phyloP scores from a whole-genome alignment of 1,139 yeast genomes.

The Scheffersomyces quercinus region DNA sequence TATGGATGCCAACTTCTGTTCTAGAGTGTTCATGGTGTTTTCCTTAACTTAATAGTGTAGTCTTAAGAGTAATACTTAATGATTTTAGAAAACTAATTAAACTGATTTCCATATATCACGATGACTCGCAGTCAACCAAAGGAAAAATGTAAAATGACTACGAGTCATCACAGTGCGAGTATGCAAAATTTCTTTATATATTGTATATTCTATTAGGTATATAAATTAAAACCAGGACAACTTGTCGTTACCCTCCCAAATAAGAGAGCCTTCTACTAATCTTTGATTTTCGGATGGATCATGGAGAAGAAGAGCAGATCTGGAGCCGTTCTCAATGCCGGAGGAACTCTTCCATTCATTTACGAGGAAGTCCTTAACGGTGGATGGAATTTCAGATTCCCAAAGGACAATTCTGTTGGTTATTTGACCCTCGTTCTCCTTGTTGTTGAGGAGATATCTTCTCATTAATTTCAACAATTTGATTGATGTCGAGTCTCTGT shows the following conservation, averaged over 20 bases:
- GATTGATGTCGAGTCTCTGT: conserved; percentile 17
- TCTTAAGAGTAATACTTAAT: too few relatives aligned
- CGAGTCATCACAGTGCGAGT: too few relatives aligned
- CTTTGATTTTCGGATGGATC: conserved; percentile 23
- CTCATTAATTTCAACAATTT: conserved; percentile 28
- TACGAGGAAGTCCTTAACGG: conserved; percentile 16
- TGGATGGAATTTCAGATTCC: conserved; percentile 33
- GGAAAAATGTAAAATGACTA: too few relatives aligned
- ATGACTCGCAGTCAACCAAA: too few relatives aligned
- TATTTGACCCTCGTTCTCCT: conserved; percentile 7
- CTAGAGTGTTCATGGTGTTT: background rate
- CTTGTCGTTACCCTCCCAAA: conserved; percentile 50
- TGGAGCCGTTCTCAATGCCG: conserved; percentile 35
- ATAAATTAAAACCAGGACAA: conserved; percentile 44
- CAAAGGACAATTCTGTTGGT: conserved; percentile 31
- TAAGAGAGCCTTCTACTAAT: conserved; percentile 23
- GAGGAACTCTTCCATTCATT: conserved; percentile 14
- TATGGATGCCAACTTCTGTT: conserved; percentile 21
- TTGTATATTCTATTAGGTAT: background rate
- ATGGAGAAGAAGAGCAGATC: conserved; percentile 37
- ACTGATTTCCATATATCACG: too few relatives aligned
- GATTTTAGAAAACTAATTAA: too few relatives aligned
- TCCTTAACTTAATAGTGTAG: too few relatives aligned
- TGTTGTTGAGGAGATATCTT: conserved; percentile 13
- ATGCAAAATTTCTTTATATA: too few relatives aligned